Evolutionary conservation across 768 basidiomycete species (phyloP), one percentile per base, ranked within the genome.

Genomic region (Cystobasidium tubakii): DNA sequence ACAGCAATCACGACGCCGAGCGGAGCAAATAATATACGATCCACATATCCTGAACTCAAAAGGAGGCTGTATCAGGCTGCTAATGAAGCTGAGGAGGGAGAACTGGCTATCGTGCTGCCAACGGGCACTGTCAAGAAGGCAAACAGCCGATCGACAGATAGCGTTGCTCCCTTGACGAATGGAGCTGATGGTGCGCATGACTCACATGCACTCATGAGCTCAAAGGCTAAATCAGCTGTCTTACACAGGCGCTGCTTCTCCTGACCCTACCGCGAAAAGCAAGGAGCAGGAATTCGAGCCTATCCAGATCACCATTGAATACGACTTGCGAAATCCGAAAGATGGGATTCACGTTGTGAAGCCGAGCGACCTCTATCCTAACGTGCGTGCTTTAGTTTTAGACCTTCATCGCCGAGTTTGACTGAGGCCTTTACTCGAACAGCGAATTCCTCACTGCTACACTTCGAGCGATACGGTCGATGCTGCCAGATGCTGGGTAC

Each of bases 401-500:
- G 66, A 77, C 10, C 65, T 75, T 33, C 77, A 75, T 62, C 3
- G 21, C 33, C 46, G 17, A 34, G 43, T 42, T n/a, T 31, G 54
- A 66, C 64, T 12, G 34, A 53, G 7, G 12, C 43, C 4, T 53
- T 36, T 62, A 31, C 7, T 23, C 44, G 36, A 29, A 25, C 73
- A 95, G 91, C 89, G 91, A 76, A 87, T 93, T 74, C 95, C 95
- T 62, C 96, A 98, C 82, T 89, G 89, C 55, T 98, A 89, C 79
- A 92, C 93, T 1, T 89, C 88, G 2, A 88, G 92, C 0, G 89
- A 90, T 0, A 89, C 88, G 9, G 88, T 92, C 6, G 91, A 94
- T 79, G 86, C 91, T 21, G 93, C 95, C n/a, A 85, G 96, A 79
- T 93, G 91, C 78, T 99, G 96, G 96, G 88, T 97, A n/a, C 96